Evolutionary conservation across 2,329 filamentous ascomycete genomes (phyloP).

Genomic region (Pseudogymnoascus sp.): DNA sequence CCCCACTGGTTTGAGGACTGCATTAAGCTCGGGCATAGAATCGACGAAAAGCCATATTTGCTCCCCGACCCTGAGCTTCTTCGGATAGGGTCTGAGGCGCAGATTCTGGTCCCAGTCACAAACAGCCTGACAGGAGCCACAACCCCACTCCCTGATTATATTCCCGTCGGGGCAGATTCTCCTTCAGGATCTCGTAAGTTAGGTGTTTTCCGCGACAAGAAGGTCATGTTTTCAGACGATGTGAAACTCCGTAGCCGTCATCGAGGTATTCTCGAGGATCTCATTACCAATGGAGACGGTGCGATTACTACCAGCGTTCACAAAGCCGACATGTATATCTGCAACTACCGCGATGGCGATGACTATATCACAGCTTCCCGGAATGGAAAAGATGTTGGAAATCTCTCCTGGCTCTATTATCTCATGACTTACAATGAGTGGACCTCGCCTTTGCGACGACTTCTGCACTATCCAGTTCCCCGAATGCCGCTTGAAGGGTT

Average conservation of each 20-base stretch:
- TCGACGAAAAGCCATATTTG: constrained; percentile 78
- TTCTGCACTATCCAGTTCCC: constrained; percentile 86
- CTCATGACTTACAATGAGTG: constrained; percentile 82
- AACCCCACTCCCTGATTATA: constrained; percentile 35
- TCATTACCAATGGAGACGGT: constrained; percentile 67
- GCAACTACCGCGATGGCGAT: constrained; percentile 73
- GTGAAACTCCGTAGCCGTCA: constrained; percentile 62
- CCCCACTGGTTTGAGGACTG: constrained; percentile 99
- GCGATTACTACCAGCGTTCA: constrained; percentile 54
- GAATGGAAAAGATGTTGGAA: constrained; percentile 75
- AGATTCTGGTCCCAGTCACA: constrained; percentile 47
- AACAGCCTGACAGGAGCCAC: constrained; percentile 60
- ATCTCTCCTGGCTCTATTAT: constrained; percentile 87
- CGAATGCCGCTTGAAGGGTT: constrained; percentile 73
- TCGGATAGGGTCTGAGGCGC: constrained; percentile 45
- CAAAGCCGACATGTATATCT: constrained; percentile 74
- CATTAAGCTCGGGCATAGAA: constrained; percentile 81
- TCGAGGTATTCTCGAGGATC: constrained; percentile 54
- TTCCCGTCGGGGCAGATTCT: constrained; percentile 35
- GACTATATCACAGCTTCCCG: constrained; percentile 72
- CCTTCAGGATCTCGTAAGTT: constrained; percentile 43
- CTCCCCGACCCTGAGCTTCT: constrained; percentile 82
- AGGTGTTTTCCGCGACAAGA: constrained; percentile 68
- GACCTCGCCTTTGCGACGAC: constrained; percentile 72
- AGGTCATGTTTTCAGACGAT: constrained; percentile 69